phyloP scores from a whole-genome alignment of 495 filamentous ascomycete species.

The Penicillium canescens region DNA sequence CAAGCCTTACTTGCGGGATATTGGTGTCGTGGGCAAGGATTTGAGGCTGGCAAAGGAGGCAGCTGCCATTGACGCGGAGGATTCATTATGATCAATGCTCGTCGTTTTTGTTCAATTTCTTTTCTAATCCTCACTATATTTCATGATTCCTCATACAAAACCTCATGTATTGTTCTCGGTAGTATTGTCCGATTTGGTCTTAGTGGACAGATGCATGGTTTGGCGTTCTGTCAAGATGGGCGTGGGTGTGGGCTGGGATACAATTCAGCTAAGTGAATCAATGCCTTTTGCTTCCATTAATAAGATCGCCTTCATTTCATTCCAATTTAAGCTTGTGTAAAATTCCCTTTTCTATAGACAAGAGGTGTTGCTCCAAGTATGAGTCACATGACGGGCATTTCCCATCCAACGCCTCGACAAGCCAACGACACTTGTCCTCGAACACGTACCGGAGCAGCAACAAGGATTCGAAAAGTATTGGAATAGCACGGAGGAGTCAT shows the following conservation, averaged over 20 bases:
- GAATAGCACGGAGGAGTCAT: not conserved
- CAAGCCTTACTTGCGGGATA: conserved; percentile 64
- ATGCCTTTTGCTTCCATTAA: not conserved
- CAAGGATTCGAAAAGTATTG: not conserved
- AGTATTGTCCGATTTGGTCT: conserved; percentile 14
- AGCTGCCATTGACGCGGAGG: conserved; percentile 39
- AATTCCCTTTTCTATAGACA: not conserved
- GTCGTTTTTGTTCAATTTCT: not conserved
- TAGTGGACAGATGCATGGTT: conserved; percentile 32
- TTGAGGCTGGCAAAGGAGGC: conserved; percentile 69
- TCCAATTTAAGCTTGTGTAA: no score
- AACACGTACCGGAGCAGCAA: not conserved
- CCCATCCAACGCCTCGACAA: conserved; percentile 6
- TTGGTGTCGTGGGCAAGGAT: conserved; percentile 65
- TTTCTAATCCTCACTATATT: conserved; percentile 13
- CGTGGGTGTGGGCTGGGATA: conserved; percentile 4
- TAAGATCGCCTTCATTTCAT: not conserved
- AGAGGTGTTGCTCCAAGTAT: not conserved
- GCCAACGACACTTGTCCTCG: not conserved
- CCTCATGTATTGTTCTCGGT: conserved; percentile 13
- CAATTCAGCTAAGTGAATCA: not conserved
- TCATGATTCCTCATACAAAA: conserved; percentile 5
- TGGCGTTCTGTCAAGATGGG: conserved; percentile 20
- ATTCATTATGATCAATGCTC: conserved; percentile 21
- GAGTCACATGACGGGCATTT: conserved; percentile 16